Base-by-base conservation (phyloP, 2,329 filamentous ascomycete genomes). In the Hymenotorrendiella dingleyae region DNA sequence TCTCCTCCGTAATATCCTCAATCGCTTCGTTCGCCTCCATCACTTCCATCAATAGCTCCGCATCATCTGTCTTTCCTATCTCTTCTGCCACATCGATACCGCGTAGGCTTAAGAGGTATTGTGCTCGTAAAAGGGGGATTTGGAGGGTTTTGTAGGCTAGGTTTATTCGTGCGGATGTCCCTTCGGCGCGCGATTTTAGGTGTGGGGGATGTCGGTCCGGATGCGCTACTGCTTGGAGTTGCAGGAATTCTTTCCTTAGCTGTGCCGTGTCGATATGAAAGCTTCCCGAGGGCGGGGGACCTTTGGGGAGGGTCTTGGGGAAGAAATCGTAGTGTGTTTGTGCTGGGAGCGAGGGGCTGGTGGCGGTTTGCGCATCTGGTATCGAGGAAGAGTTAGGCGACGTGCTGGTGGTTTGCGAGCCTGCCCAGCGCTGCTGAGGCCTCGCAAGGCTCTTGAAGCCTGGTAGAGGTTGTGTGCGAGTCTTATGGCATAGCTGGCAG, bases 321-420 rank as follows among this genome's bases (percentile, higher is more conserved):
- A 98, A 98, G 67, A 97, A 79, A 43, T 82, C 78, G 74, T 96
- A 97, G 72, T 91, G 79, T 42, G 82, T 87, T 51, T 67, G 55
- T 21, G 36, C 21, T 14, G 14, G 17, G 16, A 26, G 33, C 4
- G 36, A 22, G 6, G n/a, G 34, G 16, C 29, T 34, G 14, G 33
- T 33, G 9, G 28, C 30, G n/a, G 30, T 24, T 36, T 49, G 43
- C 5, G 35, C 21, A 17, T 32, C 38, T 20, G 43, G 14, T 16
- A 32, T 27, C 9, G 43, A 43, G n/a, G n/a, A n/a, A n/a, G n/a
- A n/a, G n/a, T n/a, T n/a, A n/a, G n/a, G n/a, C n/a, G n/a, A n/a
- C n/a, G n/a, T n/a, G n/a, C n/a, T n/a, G n/a, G n/a, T n/a, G n/a
- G n/a, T n/a, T n/a, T n/a, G n/a, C n/a, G n/a, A n/a, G n/a, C n/a